A percentile compares a stretch with the other conserved stretches of the same genome.
These are phyloP conservation scores for Termitomyces sp. DNA, from an alignment of 768 basidiomycete genomes.

Conservation along the genomic window DNA sequence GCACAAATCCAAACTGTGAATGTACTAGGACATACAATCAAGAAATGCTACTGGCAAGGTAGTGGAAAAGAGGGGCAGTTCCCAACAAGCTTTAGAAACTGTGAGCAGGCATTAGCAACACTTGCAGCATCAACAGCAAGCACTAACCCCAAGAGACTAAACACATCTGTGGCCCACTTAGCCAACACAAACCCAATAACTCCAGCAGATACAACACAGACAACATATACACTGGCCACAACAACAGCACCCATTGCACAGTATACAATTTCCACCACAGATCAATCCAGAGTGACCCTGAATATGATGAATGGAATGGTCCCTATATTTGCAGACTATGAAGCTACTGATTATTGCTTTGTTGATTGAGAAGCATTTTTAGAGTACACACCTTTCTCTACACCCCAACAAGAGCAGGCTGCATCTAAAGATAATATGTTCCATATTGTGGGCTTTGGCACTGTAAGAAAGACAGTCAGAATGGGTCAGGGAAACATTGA, in stretches of 20 bases:
- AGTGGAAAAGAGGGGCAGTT: constrained; percentile 8
- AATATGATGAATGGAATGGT: not conserved
- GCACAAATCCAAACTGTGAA: constrained; percentile 5
- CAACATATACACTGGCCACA: not conserved
- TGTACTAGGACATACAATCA: not conserved
- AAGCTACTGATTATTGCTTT: not conserved
- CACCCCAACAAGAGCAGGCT: not conserved
- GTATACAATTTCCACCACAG: not conserved
- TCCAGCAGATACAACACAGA: not conserved
- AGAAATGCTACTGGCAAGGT: constrained; percentile 7
- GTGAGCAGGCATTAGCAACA: not conserved
- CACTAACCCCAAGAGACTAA: not conserved
- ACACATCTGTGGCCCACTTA: not conserved
- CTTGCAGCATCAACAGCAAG: not conserved
- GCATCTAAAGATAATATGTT: not conserved
- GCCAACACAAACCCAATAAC: not conserved
- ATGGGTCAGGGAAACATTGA: not conserved
- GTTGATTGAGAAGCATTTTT: not conserved
- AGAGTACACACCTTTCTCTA: not conserved
- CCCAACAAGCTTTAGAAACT: not conserved
- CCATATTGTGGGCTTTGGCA: not conserved
- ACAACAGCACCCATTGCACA: not conserved
- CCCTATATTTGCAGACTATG: not conserved
- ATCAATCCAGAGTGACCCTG: not conserved
- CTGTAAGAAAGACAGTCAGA: not conserved